Conservation (phyloP, 208 protist genomes). For the Trypanosoma brucei region DNA sequence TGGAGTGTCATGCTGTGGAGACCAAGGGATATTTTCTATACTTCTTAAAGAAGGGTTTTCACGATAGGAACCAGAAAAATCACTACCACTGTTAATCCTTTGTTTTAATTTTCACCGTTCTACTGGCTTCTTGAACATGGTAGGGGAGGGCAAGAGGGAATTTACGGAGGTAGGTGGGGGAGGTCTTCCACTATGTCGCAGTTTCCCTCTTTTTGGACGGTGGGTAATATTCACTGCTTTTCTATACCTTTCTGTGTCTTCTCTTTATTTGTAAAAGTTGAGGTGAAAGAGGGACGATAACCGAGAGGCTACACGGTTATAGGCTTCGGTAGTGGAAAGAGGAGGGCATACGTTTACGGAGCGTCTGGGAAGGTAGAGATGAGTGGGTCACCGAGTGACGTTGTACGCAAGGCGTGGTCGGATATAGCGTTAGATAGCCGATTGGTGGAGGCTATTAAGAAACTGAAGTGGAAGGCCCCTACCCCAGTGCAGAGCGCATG, state of each 20-base stretch:
- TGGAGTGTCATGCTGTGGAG: constrained; percentile 89
- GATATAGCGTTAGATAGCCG: constrained; percentile 76
- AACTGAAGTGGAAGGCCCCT: constrained; percentile 81
- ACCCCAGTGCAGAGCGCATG: constrained; percentile 93
- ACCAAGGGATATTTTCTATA: constrained; percentile 78
- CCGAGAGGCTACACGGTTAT: too few relatives aligned
- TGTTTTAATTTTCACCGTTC: not conserved
- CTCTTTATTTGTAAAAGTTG: too few relatives aligned
- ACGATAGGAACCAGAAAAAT: not conserved
- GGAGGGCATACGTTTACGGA: too few relatives aligned
- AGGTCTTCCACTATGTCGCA: too few relatives aligned
- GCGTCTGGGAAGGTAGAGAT: not conserved
- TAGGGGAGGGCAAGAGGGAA: not conserved
- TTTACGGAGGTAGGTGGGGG: too few relatives aligned
- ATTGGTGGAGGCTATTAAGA: constrained; percentile 74
- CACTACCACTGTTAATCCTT: too few relatives aligned
- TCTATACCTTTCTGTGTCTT: too few relatives aligned
- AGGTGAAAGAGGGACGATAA: too few relatives aligned
- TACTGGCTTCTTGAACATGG: not conserved
- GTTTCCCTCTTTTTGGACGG: not conserved
- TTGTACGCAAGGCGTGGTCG: constrained; percentile 51
- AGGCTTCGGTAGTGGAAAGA: too few relatives aligned
- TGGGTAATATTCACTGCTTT: not conserved
- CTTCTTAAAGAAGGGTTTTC: constrained; percentile 9
- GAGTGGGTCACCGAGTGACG: constrained; percentile 3